Evolutionary conservation across 192 early-diverging fungal species (phyloP).

Genomic region (Coemansia sp.): DNA sequence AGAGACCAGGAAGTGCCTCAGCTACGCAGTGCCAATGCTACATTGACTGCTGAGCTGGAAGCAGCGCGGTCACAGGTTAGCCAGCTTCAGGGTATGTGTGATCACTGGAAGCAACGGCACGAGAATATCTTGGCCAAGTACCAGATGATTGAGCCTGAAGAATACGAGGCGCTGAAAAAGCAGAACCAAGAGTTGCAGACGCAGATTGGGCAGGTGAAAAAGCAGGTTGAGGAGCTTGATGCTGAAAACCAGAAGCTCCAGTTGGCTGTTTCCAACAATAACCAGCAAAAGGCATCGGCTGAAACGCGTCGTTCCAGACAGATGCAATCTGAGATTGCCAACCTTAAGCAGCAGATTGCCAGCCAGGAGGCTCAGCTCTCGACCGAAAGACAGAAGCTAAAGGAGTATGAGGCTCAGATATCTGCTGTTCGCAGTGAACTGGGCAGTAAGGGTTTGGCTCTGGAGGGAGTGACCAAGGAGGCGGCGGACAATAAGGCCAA

Average conservation of each 20-base stretch:
- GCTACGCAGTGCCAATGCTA: constrained; percentile 41
- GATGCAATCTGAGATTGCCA: constrained; percentile 25
- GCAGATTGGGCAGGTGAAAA: constrained; percentile 11
- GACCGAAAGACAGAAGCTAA: neutral
- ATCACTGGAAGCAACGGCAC: constrained; percentile 71
- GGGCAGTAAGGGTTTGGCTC: neutral
- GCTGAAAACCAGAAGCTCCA: constrained; percentile 13
- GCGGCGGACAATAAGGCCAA: constrained; percentile 26
- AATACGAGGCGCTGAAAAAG: constrained; percentile 67
- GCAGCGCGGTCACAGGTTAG: constrained; percentile 54
- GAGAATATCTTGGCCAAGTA: constrained; percentile 75
- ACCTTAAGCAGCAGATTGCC: constrained; percentile 19
- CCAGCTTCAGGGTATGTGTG: constrained; percentile 62
- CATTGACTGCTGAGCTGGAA: constrained; percentile 64
- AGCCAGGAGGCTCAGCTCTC: constrained; percentile 8
- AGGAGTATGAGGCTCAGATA: constrained; percentile 4
- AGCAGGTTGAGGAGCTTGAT: constrained; percentile 50
- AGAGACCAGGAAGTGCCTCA: constrained; percentile 57
- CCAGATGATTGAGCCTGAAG: constrained; percentile 78
- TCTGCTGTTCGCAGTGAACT: constrained; percentile 4
- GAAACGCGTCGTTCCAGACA: constrained; percentile 5
- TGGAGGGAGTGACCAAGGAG: constrained; percentile 1
- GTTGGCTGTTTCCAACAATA: neutral
- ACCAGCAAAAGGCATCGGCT: constrained; percentile 12
- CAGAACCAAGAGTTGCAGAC: constrained; percentile 39